Evolutionary conservation across 371 early-diverging fungal species (phyloP), one percentile per base, ranked within the genome.

Genomic region (Mortierella sp.): DNA sequence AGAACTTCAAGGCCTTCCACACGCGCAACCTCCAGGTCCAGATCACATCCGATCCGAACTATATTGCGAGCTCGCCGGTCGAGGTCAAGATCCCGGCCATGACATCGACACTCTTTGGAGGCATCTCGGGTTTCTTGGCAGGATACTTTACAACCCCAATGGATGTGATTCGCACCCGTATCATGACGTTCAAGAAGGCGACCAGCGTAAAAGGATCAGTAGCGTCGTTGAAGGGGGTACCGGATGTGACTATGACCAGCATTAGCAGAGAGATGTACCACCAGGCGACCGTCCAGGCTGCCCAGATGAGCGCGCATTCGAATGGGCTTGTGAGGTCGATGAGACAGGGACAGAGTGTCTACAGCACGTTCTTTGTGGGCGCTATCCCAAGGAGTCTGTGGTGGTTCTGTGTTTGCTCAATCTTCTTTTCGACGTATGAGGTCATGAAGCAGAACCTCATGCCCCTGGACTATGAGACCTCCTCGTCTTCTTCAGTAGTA

Each of bases 111-210:
- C 45, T 94, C 64, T 95, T 92, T 82, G 96, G 95, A 47, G 96
- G 95, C 19, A 77, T 95, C 26, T 93, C 93, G 43, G 96, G 96
- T 5, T 93, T 90, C 71, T 85, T 95, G 79, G 95, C 96, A 3
- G 96, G 94, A 11, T 95, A 92, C 73, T 87, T 93, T 40, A 95
- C 96, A 1, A 94, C 96, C 2, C 96, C 96, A 4, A 93, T 95
- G 89, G 96, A 95, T 80, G 94, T 95, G 0, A 88, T 95, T 47
- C 90, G 92, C n/a, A 94, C 96, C 13, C 85, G 91, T 24, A 90
- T 95, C 85, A 94, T 95, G 90, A 93, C 94, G 2, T 84, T 88
- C 68, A 88, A 88, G 68, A 84, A 77, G 64, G 45, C 73, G 0
- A 64, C 67, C 7, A 48, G 10, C 7, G 39, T 43, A 5, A 16